Conservation (phyloP, 495 filamentous ascomycete species). For the Chlorociboria aeruginascens region DNA sequence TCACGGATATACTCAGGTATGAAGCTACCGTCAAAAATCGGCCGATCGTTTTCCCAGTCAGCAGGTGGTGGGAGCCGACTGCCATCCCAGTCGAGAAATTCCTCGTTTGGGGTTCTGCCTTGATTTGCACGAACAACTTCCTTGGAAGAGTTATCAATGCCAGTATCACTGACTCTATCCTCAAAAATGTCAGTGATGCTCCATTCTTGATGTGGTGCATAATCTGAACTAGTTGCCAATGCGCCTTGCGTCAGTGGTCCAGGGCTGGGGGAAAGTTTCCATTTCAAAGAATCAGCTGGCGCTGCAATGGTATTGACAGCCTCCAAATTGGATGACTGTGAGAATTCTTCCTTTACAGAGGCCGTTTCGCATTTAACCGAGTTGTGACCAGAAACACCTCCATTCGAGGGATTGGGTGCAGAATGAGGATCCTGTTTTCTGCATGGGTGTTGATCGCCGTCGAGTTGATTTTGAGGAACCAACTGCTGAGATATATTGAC, state of each 20-base stretch:
- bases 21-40: slow-evolving; percentile 3
- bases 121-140: slow-evolving; percentile 8
- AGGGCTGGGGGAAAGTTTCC: neutral
- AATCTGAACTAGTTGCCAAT: neutral
- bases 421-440: too few species aligned
- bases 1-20: slow-evolving; percentile 7
- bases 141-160: slow-evolving; percentile 4
- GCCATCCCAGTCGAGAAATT: slow-evolving; percentile 10
- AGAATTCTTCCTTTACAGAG: too few species aligned
- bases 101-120: neutral
- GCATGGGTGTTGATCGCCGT: too few species aligned
- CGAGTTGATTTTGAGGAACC: too few species aligned
- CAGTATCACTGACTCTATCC: slow-evolving; percentile 11
- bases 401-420: too few species aligned
- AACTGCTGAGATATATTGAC: too few species aligned
- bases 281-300: too few species aligned
- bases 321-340: too few species aligned
- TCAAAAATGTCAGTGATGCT: neutral
- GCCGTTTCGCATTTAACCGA: too few species aligned
- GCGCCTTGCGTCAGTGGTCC: slow-evolving; percentile 1
- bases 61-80: slow-evolving; percentile 2
- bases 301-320: too few species aligned
- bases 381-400: too few species aligned
- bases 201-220: neutral
- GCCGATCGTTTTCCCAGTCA: slow-evolving; percentile 13